Conservation (phyloP, 2,329 filamentous ascomycete species). For the Ophiostoma himal-ulmi region DNA sequence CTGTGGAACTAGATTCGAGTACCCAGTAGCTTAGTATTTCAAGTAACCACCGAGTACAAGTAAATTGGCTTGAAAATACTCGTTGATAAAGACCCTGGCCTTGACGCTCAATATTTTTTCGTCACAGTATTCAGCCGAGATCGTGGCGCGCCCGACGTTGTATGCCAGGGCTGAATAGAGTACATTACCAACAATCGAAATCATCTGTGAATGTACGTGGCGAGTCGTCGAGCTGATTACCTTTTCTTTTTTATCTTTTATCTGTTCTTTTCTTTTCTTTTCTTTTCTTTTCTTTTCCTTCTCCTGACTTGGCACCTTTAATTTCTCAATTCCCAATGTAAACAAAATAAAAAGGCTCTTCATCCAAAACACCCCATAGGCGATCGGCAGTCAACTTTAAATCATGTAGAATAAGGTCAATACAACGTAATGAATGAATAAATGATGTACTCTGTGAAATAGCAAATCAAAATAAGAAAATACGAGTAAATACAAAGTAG, state of each 20-base stretch:
- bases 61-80: too few species aligned
- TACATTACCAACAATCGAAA: neutral
- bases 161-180: neutral
- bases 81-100: neutral
- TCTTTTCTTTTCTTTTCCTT: neutral
- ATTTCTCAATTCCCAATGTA: neutral
- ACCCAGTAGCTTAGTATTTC: neutral
- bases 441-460: neutral
- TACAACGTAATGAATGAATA: neutral
- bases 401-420: neutral
- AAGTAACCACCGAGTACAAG: too few species aligned
- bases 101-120: neutral
- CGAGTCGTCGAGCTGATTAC: neutral
- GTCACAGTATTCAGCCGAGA: neutral
- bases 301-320: neutral
- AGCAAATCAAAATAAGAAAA: neutral
- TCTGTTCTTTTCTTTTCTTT: neutral
- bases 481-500: neutral
- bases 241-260: neutral
- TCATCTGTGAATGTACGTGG: neutral
- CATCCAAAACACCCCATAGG: slow-evolving; percentile 1
- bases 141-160: neutral
- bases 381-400: slow-evolving; percentile 8
- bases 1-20: neutral
- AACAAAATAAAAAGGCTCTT: slow-evolving; percentile 7